Evolutionary conservation across 1,284 basidiomycete species (phyloP).

Genomic region (Ceratobasidium sp.): DNA sequence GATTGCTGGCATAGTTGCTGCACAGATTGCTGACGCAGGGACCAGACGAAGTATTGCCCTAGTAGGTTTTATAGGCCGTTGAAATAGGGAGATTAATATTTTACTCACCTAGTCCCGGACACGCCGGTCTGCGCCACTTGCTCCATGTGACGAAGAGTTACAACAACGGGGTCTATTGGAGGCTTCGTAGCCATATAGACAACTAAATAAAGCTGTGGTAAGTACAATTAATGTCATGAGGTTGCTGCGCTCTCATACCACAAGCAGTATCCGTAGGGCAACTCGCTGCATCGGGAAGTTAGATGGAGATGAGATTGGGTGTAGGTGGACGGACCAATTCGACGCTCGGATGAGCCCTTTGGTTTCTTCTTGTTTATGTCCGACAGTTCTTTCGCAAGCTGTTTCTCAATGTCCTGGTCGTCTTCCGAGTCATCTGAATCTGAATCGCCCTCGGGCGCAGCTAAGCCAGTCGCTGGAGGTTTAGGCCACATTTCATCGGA

Average conservation of each 20-base stretch:
- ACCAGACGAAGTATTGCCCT: conserved; percentile 71
- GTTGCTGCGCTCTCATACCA: conserved; percentile 62
- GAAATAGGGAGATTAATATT: background rate
- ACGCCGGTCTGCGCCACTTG: conserved; percentile 70
- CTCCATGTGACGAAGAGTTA: conserved; percentile 71
- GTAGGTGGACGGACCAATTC: conserved; percentile 65
- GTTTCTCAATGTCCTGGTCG: conserved; percentile 64
- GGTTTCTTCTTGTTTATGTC: conserved; percentile 68
- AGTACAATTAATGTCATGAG: conserved; percentile 15
- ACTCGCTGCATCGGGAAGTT: conserved; percentile 61
- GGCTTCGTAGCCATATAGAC: conserved; percentile 80
- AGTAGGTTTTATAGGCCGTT: conserved; percentile 54
- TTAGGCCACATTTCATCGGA: conserved; percentile 75
- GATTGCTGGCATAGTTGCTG: conserved; percentile 75
- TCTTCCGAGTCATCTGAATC: conserved; percentile 44
- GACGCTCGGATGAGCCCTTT: conserved; percentile 59
- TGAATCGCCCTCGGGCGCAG: conserved; percentile 49
- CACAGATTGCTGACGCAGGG: conserved; percentile 72
- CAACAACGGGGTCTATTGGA: conserved; percentile 78
- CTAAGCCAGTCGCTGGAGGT: conserved; percentile 49
- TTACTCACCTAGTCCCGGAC: conserved; percentile 68
- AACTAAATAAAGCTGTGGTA: conserved; percentile 58
- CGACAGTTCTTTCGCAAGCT: conserved; percentile 74
- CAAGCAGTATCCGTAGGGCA: conserved; percentile 81
- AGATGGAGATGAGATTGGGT: conserved; percentile 37